Evolutionary conservation across 306 rosid genomes (phyloP), one percentile per base, ranked within the genome.

Genomic region (Lupinus albus): DNA sequence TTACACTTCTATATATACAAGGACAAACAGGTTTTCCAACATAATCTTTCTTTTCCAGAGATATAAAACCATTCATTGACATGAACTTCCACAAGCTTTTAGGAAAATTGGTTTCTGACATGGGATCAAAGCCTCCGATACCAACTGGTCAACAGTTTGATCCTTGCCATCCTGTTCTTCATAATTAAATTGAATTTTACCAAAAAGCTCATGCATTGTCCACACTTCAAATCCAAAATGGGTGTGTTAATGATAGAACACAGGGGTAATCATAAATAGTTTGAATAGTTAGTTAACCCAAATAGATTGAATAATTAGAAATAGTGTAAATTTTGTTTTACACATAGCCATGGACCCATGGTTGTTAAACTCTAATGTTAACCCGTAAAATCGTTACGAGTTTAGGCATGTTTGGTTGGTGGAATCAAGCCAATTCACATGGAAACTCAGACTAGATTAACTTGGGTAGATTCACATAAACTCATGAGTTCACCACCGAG

Each of bases 1-100:
- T 75, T 35, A 17, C 39, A 64, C 63, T 73, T 68, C 32, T 44
- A 67, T 49, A 21, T 18, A 62, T n/a, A 68, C 63, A 67, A 39
- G 61, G 38, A 7, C 16, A 53, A 7, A 11, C 53, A 68, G 18
- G 16, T 28, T 44, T 62, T 47, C 25, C 42, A 44, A 68, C 4
- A 0, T 35, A 39, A 54, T 25, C 30, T 25, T 25, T 25, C 20
- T 69, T 42, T 42, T 50, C 21, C 12, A 68, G 35, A 60, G 64
- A 51, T 18, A 69, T 61, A 51, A 68, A 61, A 44, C 7, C 46
- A 18, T 44, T 44, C 28, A 30, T 39, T 13, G 38, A 11, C 28
- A 30, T 39, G 20, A 25, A 11, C 20, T 61, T 61, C 5, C 21
- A 68, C 20, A 16, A 16, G 56, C 56, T 18, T 50, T 8, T 8